A percentile compares a stretch with the other conserved stretches of the same genome.
These are phyloP conservation scores for Fusarium anthophilum DNA, from an alignment of 2,329 filamentous ascomycete genomes.

Conservation along the genomic window DNA sequence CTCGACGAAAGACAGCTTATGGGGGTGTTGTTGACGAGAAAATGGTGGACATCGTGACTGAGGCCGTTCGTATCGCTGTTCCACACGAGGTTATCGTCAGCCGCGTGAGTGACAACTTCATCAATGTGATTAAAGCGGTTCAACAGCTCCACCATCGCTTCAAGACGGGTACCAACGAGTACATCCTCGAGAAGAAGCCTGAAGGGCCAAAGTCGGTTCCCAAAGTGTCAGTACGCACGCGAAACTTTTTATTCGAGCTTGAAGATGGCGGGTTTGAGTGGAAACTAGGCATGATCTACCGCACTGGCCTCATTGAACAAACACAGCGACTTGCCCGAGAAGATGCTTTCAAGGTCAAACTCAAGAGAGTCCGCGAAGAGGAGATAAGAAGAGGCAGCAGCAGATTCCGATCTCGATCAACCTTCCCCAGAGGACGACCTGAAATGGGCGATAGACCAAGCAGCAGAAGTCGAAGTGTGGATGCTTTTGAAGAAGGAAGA, in stretches of 20 bases:
- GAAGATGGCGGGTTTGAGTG: constrained; percentile 98
- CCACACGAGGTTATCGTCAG: constrained; percentile 92
- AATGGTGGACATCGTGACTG: constrained; percentile 83
- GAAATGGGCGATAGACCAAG: constrained; percentile 48
- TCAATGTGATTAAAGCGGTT: constrained; percentile 86
- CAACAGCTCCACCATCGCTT: constrained; percentile 95
- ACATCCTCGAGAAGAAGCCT: constrained; percentile 84
- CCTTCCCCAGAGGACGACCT: constrained; percentile 50
- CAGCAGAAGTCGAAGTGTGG: constrained; percentile 66
- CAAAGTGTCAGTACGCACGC: constrained; percentile 82
- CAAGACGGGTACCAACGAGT: constrained; percentile 85
- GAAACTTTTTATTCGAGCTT: constrained; percentile 87
- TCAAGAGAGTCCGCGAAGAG: constrained; percentile 82
- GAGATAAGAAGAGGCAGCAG: constrained; percentile 64
- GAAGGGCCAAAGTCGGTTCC: constrained; percentile 88
- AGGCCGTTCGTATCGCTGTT: constrained; percentile 87
- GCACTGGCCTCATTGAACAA: constrained; percentile 87
- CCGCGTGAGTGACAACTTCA: constrained; percentile 91
- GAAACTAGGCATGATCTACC: constrained; percentile 95
- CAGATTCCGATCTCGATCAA: constrained; percentile 65
- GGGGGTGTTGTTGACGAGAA: constrained; percentile 74
- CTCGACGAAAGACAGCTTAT: constrained; percentile 71
- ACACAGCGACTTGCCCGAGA: constrained; percentile 88
- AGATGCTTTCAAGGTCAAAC: constrained; percentile 88
- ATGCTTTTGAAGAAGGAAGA: constrained; percentile 49